Conservation (phyloP, 192 early-diverging fungal species). For the Coemansia sp. region DNA sequence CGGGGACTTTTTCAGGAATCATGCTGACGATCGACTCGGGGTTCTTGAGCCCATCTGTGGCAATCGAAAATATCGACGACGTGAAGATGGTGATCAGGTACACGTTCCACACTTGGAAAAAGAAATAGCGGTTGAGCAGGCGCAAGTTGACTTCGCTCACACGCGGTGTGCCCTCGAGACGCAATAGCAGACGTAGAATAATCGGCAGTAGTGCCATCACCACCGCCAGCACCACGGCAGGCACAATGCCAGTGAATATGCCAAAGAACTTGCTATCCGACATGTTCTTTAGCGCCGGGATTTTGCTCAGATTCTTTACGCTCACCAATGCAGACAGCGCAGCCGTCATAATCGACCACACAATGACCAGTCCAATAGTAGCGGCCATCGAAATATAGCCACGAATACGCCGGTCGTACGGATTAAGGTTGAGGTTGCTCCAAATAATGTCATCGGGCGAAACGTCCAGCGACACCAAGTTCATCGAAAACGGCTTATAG, state of each 20-base stretch:
- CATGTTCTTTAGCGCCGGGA: conserved; percentile 55
- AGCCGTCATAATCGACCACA: conserved; percentile 72
- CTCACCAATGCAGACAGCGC: conserved; percentile 59
- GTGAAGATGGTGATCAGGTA: conserved; percentile 78
- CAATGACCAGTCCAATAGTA: conserved; percentile 64
- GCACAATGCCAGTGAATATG: conserved; percentile 78
- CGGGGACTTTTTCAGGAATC: conserved; percentile 66
- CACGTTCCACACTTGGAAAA: conserved; percentile 82
- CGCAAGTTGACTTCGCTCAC: conserved; percentile 64
- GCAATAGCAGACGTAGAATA: conserved; percentile 64
- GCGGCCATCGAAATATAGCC: conserved; percentile 56
- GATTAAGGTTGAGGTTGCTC: conserved; percentile 73
- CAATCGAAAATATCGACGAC: conserved; percentile 59
- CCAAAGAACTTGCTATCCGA: conserved; percentile 43
- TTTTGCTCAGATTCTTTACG: conserved; percentile 57
- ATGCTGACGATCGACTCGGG: conserved; percentile 48
- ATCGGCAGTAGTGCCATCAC: conserved; percentile 75
- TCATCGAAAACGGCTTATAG: conserved; percentile 68
- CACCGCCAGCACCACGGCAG: conserved; percentile 66
- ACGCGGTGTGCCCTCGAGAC: conserved; percentile 65
- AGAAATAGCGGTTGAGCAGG: conserved; percentile 74
- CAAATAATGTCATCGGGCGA: conserved; percentile 81
- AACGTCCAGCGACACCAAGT: conserved; percentile 67
- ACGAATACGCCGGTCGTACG: conserved; percentile 61
- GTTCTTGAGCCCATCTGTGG: conserved; percentile 23